Evolutionary conservation across 2,329 filamentous ascomycete species (phyloP).

Genomic region (Botrytis porri): DNA sequence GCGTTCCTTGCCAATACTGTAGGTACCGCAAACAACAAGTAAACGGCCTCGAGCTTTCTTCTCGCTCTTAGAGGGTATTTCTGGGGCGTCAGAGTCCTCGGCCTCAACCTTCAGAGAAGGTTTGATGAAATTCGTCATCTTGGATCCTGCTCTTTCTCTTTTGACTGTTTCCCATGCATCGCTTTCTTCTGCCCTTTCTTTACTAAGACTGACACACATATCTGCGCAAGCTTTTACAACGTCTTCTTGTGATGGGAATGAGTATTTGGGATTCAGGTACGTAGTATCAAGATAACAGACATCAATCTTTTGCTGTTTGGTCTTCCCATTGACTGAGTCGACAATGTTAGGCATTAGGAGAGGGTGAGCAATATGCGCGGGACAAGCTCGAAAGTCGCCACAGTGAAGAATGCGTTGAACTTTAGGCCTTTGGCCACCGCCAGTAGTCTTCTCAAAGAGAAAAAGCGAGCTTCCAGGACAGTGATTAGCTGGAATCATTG

Average conservation of each 20-base stretch:
- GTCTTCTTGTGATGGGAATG: conserved; percentile 84
- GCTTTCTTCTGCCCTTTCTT: conserved; percentile 56
- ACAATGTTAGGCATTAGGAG: conserved; percentile 72
- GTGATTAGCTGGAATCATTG: conserved; percentile 95
- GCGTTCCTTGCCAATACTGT: conserved; percentile 96
- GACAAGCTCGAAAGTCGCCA: conserved; percentile 90
- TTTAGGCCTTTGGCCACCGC: conserved; percentile 56
- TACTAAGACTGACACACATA: conserved; percentile 75
- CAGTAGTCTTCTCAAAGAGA: conserved; percentile 77
- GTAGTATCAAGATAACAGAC: conserved; percentile 97
- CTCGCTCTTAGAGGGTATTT: conserved; percentile 18
- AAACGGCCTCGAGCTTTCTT: conserved; percentile 60
- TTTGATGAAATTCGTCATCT: conserved; percentile 61
- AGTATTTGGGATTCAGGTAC: conserved; percentile 92
- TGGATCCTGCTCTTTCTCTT: conserved; percentile 50
- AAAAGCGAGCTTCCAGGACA: conserved; percentile 94
- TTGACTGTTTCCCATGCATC: conserved; percentile 58
- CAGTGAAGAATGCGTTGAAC: conserved; percentile 86
- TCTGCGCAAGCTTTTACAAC: conserved; percentile 86
- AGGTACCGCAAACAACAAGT: conserved; percentile 91
- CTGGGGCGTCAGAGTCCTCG: conserved; percentile 29
- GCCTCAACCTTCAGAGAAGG: conserved; percentile 38
- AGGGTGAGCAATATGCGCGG: conserved; percentile 77
- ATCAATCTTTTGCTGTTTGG: conserved; percentile 81
- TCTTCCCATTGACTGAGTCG: conserved; percentile 68